Base-by-base conservation (phyloP, 345 rosid species). In the Gossypium ekmanianum region DNA sequence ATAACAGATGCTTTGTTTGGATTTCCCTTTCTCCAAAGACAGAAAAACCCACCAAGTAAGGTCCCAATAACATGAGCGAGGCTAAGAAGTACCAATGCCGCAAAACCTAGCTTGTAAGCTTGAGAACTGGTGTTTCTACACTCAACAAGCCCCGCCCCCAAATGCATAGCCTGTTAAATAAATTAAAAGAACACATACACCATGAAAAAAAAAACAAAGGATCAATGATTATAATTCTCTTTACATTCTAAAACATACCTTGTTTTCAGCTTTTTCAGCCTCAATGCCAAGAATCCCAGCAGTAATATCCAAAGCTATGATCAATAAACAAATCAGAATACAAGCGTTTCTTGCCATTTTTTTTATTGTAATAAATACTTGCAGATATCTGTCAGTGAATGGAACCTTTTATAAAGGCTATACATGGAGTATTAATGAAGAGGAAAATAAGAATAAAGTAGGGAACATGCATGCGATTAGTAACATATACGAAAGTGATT, bases 51-150 rank as follows among this genome's bases (percentile, higher is more conserved):
- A 48, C 94, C 97, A 4, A 89, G 82, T 73, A 87, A 67, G 70
- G 85, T 89, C 18, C 85, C 94, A 8, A 88, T 63, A 4, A 77
- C 81, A 65, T 94, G 98, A 47, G 98, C 90, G 13, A 90, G 72
- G 13, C 47, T 83, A 52, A 94, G 73, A 16, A 94, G 85, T 4
- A 91, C 43, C 26, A 88, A 84, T 3, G 97, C 97, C 3, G 97
- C 91, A 79, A 94, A 22, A 7, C 94, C 97, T 1, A 89, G 89
- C 78, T 83, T 82, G 90, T 84, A 92, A 24, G 98, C 98, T 56
- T 86, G 64, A 27, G 73, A 27, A 76, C 97, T 94, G 18, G 97
- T 94, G 45, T 92, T 87, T 85, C 92, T 85, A 52, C 97, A 94
- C 80, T 88, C 95, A 44, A 91, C 86, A 47, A 91, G 83, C 97